Conservation (phyloP, 2,329 filamentous ascomycete species). For the Daldinia sp. region DNA sequence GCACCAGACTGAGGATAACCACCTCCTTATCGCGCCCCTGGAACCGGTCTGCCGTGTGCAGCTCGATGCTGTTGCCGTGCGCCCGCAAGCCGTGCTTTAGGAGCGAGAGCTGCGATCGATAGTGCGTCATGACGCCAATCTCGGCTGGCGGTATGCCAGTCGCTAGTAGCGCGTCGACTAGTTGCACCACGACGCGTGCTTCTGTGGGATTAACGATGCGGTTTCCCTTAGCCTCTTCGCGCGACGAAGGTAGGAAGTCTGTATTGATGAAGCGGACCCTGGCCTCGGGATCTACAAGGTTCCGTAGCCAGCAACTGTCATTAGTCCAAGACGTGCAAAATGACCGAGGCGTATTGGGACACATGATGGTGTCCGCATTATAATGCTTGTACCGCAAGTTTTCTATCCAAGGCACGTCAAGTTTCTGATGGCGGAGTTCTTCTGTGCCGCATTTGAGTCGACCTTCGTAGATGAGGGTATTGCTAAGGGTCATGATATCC, state of each 20-base stretch:
- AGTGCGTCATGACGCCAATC: constrained; percentile 97
- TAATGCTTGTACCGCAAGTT: constrained; percentile 72
- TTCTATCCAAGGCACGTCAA: constrained; percentile 75
- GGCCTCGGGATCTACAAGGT: constrained; percentile 74
- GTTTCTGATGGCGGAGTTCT: constrained; percentile 75
- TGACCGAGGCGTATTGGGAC: constrained; percentile 57
- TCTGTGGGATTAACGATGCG: constrained; percentile 92
- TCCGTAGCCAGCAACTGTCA: constrained; percentile 78
- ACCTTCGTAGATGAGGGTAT: constrained; percentile 92
- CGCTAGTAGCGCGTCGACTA: constrained; percentile 82
- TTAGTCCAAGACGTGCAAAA: constrained; percentile 67
- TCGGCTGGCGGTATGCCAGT: constrained; percentile 79
- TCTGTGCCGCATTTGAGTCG: constrained; percentile 89
- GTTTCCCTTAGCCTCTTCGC: constrained; percentile 82
- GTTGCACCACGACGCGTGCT: constrained; percentile 79
- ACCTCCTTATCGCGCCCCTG: constrained; percentile 97
- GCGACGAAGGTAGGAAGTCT: constrained; percentile 74
- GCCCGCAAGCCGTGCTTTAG: constrained; percentile 78
- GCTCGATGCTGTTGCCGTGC: constrained; percentile 76
- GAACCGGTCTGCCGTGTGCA: constrained; percentile 97
- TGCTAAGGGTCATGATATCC: constrained; percentile 94
- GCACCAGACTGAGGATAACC: constrained; percentile 86
- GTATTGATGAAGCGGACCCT: constrained; percentile 93
- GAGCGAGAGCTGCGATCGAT: constrained; percentile 89
- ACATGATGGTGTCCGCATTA: constrained; percentile 60